phyloP scores from a whole-genome alignment of 495 filamentous ascomycete genomes.

The Lasiosphaeria ovina region DNA sequence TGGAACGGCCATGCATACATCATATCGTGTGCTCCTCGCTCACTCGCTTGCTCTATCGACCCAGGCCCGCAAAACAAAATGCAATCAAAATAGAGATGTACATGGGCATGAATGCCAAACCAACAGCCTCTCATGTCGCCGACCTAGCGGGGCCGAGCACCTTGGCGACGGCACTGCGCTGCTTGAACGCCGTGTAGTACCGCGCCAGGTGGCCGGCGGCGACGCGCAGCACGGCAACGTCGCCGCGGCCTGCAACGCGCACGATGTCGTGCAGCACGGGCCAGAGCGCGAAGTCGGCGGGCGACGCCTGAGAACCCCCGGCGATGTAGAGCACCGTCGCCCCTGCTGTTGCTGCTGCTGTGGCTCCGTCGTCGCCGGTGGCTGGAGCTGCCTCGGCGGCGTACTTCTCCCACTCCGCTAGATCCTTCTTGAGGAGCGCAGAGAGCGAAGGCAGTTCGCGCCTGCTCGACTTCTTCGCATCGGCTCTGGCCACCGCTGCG shows the following conservation, averaged over 20 bases:
- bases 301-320: slow-evolving; percentile 51
- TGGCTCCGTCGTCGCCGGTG: not conserved
- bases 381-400: slow-evolving; percentile 25
- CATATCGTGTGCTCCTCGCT: too few relatives aligned
- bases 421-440: slow-evolving; percentile 11
- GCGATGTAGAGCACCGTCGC: slow-evolving; percentile 45
- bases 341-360: too few relatives aligned
- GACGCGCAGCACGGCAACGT: not conserved
- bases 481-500: not conserved
- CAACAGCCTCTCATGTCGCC: not conserved
- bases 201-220: slow-evolving; percentile 30
- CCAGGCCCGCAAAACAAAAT: too few relatives aligned
- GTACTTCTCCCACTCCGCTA: slow-evolving; percentile 28
- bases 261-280: slow-evolving; percentile 64
- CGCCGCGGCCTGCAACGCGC: slow-evolving; percentile 22
- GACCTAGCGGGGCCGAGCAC: slow-evolving; percentile 30
- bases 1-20: too few relatives aligned
- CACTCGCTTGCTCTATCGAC: too few relatives aligned
- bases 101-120: not conserved
- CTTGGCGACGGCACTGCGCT: slow-evolving; percentile 48
- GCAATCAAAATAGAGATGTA: too few relatives aligned
- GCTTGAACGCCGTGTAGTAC: slow-evolving; percentile 53
- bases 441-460: not conserved
- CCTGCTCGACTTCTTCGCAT: not conserved
- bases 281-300: slow-evolving; percentile 73